Evolutionary conservation across 2,329 filamentous ascomycete species (phyloP).

Genomic region (Stachybotrys echinatus): DNA sequence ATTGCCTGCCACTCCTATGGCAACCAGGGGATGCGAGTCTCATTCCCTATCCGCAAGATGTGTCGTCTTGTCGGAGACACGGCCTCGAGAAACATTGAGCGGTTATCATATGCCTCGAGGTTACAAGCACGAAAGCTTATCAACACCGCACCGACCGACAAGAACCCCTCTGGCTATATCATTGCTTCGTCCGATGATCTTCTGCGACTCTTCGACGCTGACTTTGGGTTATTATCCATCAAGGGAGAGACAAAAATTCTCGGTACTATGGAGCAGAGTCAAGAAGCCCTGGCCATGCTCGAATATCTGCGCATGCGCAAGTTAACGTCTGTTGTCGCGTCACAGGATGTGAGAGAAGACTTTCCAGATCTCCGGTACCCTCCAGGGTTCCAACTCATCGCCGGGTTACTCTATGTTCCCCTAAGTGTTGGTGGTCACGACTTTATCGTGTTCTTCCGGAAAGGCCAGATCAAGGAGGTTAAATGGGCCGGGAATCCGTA

Average conservation of each 20-base stretch:
- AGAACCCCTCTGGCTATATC: conserved; percentile 84
- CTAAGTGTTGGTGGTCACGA: conserved; percentile 70
- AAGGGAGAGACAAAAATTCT: conserved; percentile 84
- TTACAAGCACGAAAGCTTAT: conserved; percentile 84
- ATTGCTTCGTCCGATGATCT: conserved; percentile 85
- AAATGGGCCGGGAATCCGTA: conserved; percentile 88
- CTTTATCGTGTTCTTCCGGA: conserved; percentile 90
- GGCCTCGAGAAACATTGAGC: conserved; percentile 80
- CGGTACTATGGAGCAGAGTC: conserved; percentile 67
- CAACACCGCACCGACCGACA: conserved; percentile 74
- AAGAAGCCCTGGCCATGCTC: conserved; percentile 77
- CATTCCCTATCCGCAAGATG: conserved; percentile 89
- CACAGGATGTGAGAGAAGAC: conserved; percentile 69
- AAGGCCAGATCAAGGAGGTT: conserved; percentile 67
- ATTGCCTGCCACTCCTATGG: conserved; percentile 85
- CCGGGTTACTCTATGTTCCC: conserved; percentile 77
- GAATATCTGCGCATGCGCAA: conserved; percentile 77
- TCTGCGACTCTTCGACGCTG: conserved; percentile 77
- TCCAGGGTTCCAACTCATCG: conserved; percentile 73
- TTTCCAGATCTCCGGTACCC: conserved; percentile 77
- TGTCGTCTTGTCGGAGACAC: conserved; percentile 83
- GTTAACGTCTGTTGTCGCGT: conserved; percentile 70
- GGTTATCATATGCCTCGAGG: conserved; percentile 78
- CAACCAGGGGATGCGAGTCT: conserved; percentile 74
- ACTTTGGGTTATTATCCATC: conserved; percentile 81